phyloP scores from a whole-genome alignment of 768 basidiomycete genomes.

The Kwoniella shandongensis region DNA sequence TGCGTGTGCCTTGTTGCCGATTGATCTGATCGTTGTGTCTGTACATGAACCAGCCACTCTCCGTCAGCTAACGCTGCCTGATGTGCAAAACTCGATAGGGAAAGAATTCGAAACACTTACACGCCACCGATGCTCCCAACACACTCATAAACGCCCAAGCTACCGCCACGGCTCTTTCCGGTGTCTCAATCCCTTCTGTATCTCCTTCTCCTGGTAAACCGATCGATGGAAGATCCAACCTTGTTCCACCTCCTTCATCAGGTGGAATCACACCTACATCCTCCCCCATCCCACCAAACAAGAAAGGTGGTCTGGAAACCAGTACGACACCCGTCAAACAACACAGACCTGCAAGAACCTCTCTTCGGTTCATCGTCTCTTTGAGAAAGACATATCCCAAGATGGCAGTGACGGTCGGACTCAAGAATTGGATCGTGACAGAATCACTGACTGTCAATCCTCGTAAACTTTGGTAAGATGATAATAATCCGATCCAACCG shows the following conservation, averaged over 20 bases:
- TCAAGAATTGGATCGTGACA: slow-evolving; percentile 71
- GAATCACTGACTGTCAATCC: slow-evolving; percentile 66
- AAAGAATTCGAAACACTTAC: slow-evolving; percentile 60
- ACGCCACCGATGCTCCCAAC: slow-evolving; percentile 65
- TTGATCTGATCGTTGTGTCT: slow-evolving; percentile 64
- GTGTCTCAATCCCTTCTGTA: slow-evolving; percentile 22
- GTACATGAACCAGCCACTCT: not conserved
- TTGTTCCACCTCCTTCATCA: slow-evolving; percentile 13
- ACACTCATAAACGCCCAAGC: slow-evolving; percentile 70
- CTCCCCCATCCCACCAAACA: slow-evolving; percentile 61
- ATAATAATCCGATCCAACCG: slow-evolving; percentile 72
- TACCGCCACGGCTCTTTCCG: slow-evolving; percentile 64
- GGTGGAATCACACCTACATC: slow-evolving; percentile 9
- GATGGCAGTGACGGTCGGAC: slow-evolving; percentile 66
- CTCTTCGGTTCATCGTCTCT: slow-evolving; percentile 62
- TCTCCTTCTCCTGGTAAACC: slow-evolving; percentile 21
- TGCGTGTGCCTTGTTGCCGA: slow-evolving; percentile 73
- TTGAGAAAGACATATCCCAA: slow-evolving; percentile 65
- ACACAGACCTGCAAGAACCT: slow-evolving; percentile 65
- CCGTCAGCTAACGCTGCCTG: no score
- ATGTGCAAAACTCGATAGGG: not conserved
- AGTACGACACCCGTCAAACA: slow-evolving; percentile 75
- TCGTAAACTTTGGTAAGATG: slow-evolving; percentile 52
- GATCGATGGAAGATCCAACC: slow-evolving; percentile 12
- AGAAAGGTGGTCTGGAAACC: slow-evolving; percentile 72